Base-by-base conservation (phyloP, 352 stramenopile genomes). In the Stramenopiles sp. region DNA sequence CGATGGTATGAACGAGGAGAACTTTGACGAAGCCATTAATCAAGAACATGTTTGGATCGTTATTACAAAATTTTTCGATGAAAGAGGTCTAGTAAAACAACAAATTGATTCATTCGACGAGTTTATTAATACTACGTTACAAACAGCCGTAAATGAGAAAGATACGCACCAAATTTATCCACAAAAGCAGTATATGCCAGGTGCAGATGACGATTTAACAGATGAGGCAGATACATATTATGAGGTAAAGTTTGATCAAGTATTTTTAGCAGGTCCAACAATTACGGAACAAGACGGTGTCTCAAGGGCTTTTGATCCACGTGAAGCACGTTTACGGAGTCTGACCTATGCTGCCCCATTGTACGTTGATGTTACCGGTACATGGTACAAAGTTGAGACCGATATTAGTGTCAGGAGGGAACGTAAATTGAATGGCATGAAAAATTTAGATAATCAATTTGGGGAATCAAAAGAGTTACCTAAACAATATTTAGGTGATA, bases 121-220 rank as follows among this genome's bases (percentile, higher is more conserved):
- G 88, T 99, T 99, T 84, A 98, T 99, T 82, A 93, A 98, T 88
- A 98, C 98, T 86, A 98, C 94, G 1, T 99, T 99, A 93, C 95
- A 99, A 86, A 95, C 53, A 23, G 53, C 53, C 20, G 53, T 69
- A 69, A 69, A 20, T 20, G 53, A 69, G 27, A 20, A 23, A 27
- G 27, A 69, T 20, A 69, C 20, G 53, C 53, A 69, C 53, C 20
- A 69, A 20, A 69, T 69, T 69, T 69, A 69, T 63, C 95, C 95
- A 20, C 93, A 98, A 84, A 87, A 95, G 53, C 95, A 98, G 85
- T 97, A 98, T 84, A 87, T 91, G 53, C 93, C 96, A 0, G 93
- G 93, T 0, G 93, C 97, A 82, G 90, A 94, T 82, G 92, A 97
- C 81, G 92, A 97, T 83, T 90, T 87, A 13, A 86, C 88, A 69